Evolutionary conservation across 257 asterid genomes (phyloP).

Genomic region (Petunia secreta): DNA sequence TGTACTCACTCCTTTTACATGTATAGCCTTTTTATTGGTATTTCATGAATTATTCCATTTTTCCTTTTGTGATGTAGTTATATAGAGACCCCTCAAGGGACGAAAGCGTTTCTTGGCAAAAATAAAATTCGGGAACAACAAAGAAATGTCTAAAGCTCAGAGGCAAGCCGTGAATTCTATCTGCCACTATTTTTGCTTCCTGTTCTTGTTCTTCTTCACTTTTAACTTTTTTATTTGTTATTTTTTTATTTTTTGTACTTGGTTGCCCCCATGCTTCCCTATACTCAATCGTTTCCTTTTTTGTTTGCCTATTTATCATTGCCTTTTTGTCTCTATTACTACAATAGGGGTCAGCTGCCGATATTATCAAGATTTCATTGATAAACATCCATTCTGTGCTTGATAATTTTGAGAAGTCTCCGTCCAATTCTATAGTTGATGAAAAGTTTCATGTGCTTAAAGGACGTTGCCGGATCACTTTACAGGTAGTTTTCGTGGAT

Average conservation of each 20-base stretch:
- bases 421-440: conserved; percentile 47
- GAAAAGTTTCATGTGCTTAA: conserved; percentile 66
- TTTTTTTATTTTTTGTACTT: neutral
- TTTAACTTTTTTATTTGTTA: no score
- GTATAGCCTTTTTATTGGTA: conserved; percentile 10
- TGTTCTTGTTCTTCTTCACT: neutral
- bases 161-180: conserved; percentile 99
- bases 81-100: conserved; percentile 78
- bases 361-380: conserved; percentile 92
- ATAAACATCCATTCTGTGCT: conserved; percentile 67
- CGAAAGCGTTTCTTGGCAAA: conserved; percentile 91
- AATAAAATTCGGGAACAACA: conserved; percentile 77
- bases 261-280: neutral
- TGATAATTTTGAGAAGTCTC: conserved; percentile 51
- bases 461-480: conserved; percentile 85
- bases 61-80: conserved; percentile 55
- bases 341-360: conserved; percentile 97
- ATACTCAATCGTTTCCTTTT: neutral
- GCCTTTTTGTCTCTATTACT: conserved; percentile 21
- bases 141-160: conserved; percentile 91
- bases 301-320: neutral
- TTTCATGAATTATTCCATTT: conserved; percentile 20
- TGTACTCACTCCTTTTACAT: neutral
- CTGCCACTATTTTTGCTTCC: conserved; percentile 63
- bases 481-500: conserved; percentile 62